A percentile compares a stretch with the other conserved stretches of the same genome.
Conservation (phyloP, 2,329 filamentous ascomycete genomes). For the Cadophora sp. region DNA sequence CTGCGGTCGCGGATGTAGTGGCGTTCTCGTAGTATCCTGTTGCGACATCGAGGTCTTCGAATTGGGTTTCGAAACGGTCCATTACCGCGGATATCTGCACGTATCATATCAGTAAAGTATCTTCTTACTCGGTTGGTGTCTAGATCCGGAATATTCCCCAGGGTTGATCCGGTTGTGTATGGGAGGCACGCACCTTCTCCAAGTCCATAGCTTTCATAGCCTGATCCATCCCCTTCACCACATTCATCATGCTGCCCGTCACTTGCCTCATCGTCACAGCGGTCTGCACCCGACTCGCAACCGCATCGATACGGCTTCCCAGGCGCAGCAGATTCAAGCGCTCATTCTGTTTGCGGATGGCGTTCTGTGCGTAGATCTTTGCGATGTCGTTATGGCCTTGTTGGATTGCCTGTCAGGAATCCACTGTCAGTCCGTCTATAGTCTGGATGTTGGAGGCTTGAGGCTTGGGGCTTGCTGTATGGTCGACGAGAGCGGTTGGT, state of each 20-base stretch:
- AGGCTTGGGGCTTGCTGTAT: slow-evolving; percentile 4
- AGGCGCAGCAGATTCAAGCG: slow-evolving; percentile 64
- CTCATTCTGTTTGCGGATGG: slow-evolving; percentile 68
- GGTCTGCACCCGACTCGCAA: slow-evolving; percentile 65
- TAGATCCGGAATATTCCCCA: too few species aligned
- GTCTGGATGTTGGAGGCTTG: not conserved
- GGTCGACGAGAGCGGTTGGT: not conserved
- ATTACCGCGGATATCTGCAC: slow-evolving; percentile 66
- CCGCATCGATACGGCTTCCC: slow-evolving; percentile 64
- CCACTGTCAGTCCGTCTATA: not conserved
- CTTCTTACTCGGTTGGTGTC: not conserved
- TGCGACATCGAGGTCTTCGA: slow-evolving; percentile 57
- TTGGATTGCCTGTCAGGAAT: slow-evolving; percentile 58
- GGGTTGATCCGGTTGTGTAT: not conserved
- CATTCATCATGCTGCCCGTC: slow-evolving; percentile 66
- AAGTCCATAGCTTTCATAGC: slow-evolving; percentile 70
- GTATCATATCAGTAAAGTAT: slow-evolving; percentile 5
- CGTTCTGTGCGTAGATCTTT: slow-evolving; percentile 68
- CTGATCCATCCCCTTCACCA: slow-evolving; percentile 65
- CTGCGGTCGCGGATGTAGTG: slow-evolving; percentile 78
- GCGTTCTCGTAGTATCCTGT: slow-evolving; percentile 76
- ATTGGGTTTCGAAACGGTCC: slow-evolving; percentile 67
- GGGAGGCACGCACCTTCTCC: slow-evolving; percentile 55
- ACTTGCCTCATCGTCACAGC: slow-evolving; percentile 68
- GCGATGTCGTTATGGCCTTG: slow-evolving; percentile 65